Base-by-base conservation (phyloP, 768 basidiomycete genomes). In the Chalciporus pseudorubinellus region DNA sequence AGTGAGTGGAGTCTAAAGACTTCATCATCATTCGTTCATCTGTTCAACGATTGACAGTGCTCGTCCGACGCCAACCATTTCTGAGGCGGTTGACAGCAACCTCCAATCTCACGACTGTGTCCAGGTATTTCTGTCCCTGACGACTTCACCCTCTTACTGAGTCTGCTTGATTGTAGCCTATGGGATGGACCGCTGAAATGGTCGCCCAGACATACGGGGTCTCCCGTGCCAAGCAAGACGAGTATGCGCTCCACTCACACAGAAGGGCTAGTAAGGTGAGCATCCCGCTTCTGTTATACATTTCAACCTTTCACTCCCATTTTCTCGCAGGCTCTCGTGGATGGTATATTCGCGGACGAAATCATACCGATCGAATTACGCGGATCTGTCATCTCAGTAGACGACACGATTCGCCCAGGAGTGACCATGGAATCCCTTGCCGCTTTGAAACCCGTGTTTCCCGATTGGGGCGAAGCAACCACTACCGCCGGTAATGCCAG, bases 141-240 rank as follows among this genome's bases (percentile, higher is more conserved):
- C n/a, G 8, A 2, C 13, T 3, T 33, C 11, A 31, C 33, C 16
- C 39, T 34, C 22, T 21, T 21, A 22, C 16, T 55, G 43, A 57
- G 13, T n/a, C 51, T 31, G 34, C 21, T 11, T 40, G 40, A 18
- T 29, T 20, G 13, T 54, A 92, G 87, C 87, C 90, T 11, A 94
- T 94, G 93, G 93, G 93, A 44, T 99, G 92, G 92, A 94, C 92
- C 1, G 89, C 89, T 5, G 92, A 94, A 68, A 85, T 89, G 83
- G 89, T 93, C 19, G 89, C 92, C n/a, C 69, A 85, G 60, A 73
- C 79, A 8, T 94, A 84, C 72, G 77, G 83, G n/a, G 70, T 94
- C 51, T 76, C 90, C 4, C 85, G 95, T 31, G 72, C 83, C 63
- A 85, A 78, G 59, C 95, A 98, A 69, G 95, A 98, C 67, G 79